phyloP scores from a whole-genome alignment of 1,284 basidiomycete genomes.

The Cryptococcus sp. region DNA sequence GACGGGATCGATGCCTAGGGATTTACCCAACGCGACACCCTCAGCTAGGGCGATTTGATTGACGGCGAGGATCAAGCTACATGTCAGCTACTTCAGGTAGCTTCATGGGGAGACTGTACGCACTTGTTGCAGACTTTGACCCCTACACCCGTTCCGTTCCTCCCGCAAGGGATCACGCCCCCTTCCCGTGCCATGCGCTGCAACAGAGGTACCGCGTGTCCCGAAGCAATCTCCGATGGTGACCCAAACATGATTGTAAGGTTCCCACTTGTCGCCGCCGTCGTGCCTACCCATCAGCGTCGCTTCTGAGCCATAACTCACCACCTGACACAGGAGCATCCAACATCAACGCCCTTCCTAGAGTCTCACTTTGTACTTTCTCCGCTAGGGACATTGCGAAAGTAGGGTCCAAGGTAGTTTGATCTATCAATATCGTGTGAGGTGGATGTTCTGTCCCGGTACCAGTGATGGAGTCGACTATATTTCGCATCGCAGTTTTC shows the following conservation, averaged over 20 bases:
- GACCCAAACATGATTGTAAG: conserved; percentile 46
- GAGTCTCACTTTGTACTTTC: conserved; percentile 27
- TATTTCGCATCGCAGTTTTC: not conserved
- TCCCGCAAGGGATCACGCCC: conserved; percentile 39
- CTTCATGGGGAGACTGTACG: conserved; percentile 6
- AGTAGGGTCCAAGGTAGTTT: conserved; percentile 44
- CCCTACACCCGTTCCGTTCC: conserved; percentile 37
- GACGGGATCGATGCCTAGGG: conserved; percentile 34
- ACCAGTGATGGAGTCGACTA: not conserved
- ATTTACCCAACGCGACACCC: conserved; percentile 36
- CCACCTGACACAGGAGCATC: conserved; percentile 45
- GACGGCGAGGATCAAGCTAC: conserved; percentile 41
- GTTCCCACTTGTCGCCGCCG: conserved; percentile 31
- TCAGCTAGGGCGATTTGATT: conserved; percentile 47
- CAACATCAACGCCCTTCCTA: conserved; percentile 29
- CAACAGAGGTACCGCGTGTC: conserved; percentile 33
- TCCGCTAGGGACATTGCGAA: conserved; percentile 32
- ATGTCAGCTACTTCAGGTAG: not conserved
- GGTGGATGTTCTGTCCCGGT: not conserved
- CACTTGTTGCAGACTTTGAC: conserved; percentile 47
- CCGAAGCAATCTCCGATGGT: conserved; percentile 20
- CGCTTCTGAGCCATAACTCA: conserved; percentile 7
- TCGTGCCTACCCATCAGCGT: conserved; percentile 23
- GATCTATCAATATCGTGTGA: conserved; percentile 43
- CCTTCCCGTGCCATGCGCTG: conserved; percentile 37